Evolutionary conservation across 1,284 basidiomycete species (phyloP).

Genomic region (Trichosporon sp.): DNA sequence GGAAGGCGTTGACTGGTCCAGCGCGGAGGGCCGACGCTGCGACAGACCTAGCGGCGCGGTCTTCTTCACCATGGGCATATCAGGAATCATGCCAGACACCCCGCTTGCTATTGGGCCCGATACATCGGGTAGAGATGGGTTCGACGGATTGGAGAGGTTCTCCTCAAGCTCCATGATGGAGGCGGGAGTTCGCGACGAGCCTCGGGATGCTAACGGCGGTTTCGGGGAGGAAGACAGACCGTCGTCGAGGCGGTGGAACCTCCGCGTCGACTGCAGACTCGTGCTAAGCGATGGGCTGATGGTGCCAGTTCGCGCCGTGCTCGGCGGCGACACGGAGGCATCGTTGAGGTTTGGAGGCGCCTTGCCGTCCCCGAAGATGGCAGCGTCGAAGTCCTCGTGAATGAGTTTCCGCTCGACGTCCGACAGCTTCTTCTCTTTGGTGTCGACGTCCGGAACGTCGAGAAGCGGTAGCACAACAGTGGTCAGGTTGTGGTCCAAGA

Average conservation of each 20-base stretch:
- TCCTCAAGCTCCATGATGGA: slow-evolving; percentile 15
- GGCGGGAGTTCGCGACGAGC: background rate
- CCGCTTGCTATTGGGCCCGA: background rate
- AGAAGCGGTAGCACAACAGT: slow-evolving; percentile 78
- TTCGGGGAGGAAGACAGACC: background rate
- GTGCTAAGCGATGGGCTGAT: slow-evolving; percentile 14
- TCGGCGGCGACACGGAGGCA: slow-evolving; percentile 2
- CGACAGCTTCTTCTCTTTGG: slow-evolving; percentile 17
- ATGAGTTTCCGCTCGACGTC: slow-evolving; percentile 28
- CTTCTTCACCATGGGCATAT: slow-evolving; percentile 12
- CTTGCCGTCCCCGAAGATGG: slow-evolving; percentile 26
- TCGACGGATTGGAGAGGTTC: slow-evolving; percentile 3
- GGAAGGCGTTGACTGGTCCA: slow-evolving; percentile 12
- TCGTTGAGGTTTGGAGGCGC: background rate
- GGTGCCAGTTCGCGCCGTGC: slow-evolving; percentile 3
- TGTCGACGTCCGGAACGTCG: slow-evolving; percentile 37
- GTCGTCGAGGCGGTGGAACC: slow-evolving; percentile 29
- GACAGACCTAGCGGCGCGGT: background rate
- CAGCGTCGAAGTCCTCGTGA: slow-evolving; percentile 38
- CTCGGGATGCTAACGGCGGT: slow-evolving; percentile 6
- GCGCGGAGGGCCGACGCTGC: background rate
- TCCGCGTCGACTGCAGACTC: slow-evolving; percentile 41
- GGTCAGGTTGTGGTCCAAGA: slow-evolving; percentile 81
- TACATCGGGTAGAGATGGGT: slow-evolving; percentile 11
- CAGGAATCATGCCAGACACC: slow-evolving; percentile 11